Evolutionary conservation across 805 yeast genomes (phyloP), one percentile per base, ranked within the genome.

Genomic region (Ogataea salicorniae): DNA sequence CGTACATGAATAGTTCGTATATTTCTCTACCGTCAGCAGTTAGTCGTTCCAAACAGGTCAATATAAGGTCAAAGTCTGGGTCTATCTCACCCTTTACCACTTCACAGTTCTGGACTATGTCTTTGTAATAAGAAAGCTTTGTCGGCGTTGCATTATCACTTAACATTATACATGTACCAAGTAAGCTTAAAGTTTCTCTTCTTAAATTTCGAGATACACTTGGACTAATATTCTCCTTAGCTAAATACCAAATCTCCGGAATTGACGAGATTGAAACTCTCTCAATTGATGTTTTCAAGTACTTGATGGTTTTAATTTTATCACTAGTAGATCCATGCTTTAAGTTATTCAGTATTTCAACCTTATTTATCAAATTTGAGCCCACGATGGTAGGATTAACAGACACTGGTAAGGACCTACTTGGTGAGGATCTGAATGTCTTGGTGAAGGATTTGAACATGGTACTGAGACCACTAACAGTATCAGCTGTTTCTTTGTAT

Each of bases 231-330:
- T 83, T 64, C 43, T 74, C 78, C 49, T 77, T 69, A 0, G 84
- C 83, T 44, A 81, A 66, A 61, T 83, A 80, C 96, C 96, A 88
- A 1, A 87, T 72, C 51, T 85, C 90, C 0, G 87, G 81, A 4
- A 87, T 72, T 2, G 84, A 76, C 0, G 83, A 72, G 2, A 81
- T 73, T 3, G 82, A 69, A 43, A 73, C 74, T 42, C 73, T 76
- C 20, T 74, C 74, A 2, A 87, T 63, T 3, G 79, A 69, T 2
- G 72, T 72, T 6, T 76, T 66, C 38, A 88, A 63, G 18, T 73
- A 63, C 2, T 68, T 69, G 0, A 86, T 81, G 0, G 85, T 81
- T 1, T 74, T 68, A 1, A 76, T 69, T 50, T 82, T 67, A 17
- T 60, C 66, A 9, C 37, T 23, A 0, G 46, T 41, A 2, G 64